Evolutionary conservation across 2,329 filamentous ascomycete genomes (phyloP), one percentile per base, ranked within the genome.

Genomic region (Colletotrichum australisinense): DNA sequence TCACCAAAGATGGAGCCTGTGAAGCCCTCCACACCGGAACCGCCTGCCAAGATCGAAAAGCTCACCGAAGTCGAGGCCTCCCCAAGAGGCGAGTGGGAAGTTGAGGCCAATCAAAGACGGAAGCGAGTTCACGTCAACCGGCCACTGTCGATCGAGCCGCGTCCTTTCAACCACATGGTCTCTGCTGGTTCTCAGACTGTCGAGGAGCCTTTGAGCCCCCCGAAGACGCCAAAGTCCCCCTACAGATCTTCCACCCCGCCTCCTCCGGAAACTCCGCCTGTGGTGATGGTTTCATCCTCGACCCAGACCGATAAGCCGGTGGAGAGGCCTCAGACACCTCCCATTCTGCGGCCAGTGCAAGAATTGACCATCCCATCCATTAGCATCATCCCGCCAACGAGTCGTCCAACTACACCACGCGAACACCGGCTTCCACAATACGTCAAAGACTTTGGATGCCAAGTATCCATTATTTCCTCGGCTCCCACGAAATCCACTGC

Each of bases 361-460:
- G 84, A 85, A 76, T 83, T 90, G 72, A 79, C 87, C 5, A 93
- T 98, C 74, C 96, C 96, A 0, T 94, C 92, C 78, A 99, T 99
- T 79, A 93, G 94, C 69, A 94, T 99, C 64, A 94, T 97, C 77
- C 97, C 97, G 38, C 96, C 97, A 0, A 91, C 89, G 3, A 97
- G 95, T 68, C 90, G 93, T 60, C 95, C 96, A n/a, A 87, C 92
- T 5, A 95, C 95, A 2, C 95, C 95, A 2, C 90, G 89, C 60
- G 90, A 93, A 76, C 92, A 93, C 64, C 88, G 92, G 6, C 89
- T 97, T 67, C 92, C 97, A 35, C 95, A 95, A 67, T 92, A 95
- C 69, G 91, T 91, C 74, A 98, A 95, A 81, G 95, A 95, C 82
- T 91, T 93, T 75, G 92, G 91, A 22, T 96, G 93, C 78, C 97